phyloP scores from a whole-genome alignment of 1,284 basidiomycete genomes.

The Puccinia polysora region DNA sequence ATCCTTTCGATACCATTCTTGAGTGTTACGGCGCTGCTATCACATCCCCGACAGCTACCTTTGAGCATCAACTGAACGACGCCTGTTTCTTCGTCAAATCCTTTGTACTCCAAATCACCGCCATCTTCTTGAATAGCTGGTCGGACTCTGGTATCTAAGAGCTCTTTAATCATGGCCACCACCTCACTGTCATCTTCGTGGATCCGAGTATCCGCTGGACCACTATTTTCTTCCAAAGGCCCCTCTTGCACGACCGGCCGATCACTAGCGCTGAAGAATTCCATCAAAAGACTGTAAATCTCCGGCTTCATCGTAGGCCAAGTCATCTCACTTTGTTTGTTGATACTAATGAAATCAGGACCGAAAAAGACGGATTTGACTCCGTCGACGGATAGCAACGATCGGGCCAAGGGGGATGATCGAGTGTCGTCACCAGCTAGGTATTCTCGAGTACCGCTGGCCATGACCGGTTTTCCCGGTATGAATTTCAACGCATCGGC shows the following conservation, averaged over 20 bases:
- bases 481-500: constrained; percentile 38
- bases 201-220: constrained; percentile 25
- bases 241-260: constrained; percentile 9
- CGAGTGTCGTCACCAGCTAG: not conserved
- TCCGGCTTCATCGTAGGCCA: constrained; percentile 39
- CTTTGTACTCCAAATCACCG: constrained; percentile 59
- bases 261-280: constrained; percentile 34
- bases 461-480: constrained; percentile 27
- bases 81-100: constrained; percentile 53
- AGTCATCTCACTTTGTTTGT: constrained; percentile 12
- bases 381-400: constrained; percentile 16
- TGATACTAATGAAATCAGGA: constrained; percentile 40
- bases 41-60: constrained; percentile 41
- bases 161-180: constrained; percentile 41
- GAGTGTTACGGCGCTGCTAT: constrained; percentile 39
- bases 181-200: constrained; percentile 29
- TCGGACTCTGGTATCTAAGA: constrained; percentile 32
- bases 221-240: constrained; percentile 12
- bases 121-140: constrained; percentile 54
- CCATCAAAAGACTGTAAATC: constrained; percentile 41
- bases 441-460: constrained; percentile 14
- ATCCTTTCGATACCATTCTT: constrained; percentile 38
- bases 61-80: constrained; percentile 40
- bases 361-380: constrained; percentile 41
- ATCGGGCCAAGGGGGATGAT: constrained; percentile 17